Percentiles rank a stretch among this genome's conserved stretches.
phyloP scores from a whole-genome alignment of 2,329 filamentous ascomycete species.

The Fusarium sp. region DNA sequence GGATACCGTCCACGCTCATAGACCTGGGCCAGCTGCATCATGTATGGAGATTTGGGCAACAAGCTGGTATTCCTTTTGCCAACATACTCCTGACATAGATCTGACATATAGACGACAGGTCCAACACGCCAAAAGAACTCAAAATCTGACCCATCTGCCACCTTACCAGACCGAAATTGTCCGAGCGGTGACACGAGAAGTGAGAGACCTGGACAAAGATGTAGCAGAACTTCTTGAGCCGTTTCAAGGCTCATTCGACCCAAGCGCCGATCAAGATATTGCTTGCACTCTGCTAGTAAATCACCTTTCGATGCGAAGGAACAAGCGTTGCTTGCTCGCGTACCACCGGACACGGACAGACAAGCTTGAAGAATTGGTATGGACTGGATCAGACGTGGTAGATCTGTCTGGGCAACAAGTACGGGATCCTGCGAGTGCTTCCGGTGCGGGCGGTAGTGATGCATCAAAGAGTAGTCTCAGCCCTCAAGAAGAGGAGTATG shows the following conservation, averaged over 20 bases:
- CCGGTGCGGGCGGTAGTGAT: slow-evolving; percentile 47
- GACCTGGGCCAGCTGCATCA: slow-evolving; percentile 50
- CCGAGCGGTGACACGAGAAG: slow-evolving; percentile 87
- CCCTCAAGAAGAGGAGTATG: slow-evolving; percentile 96
- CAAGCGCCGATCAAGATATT: slow-evolving; percentile 80
- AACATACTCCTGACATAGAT: background rate
- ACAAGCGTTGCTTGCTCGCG: slow-evolving; percentile 93
- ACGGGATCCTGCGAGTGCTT: slow-evolving; percentile 51
- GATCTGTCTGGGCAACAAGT: slow-evolving; percentile 72
- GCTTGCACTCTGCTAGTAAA: slow-evolving; percentile 92
- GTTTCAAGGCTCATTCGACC: slow-evolving; percentile 87
- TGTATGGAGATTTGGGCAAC: slow-evolving; percentile 90
- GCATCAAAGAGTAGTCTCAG: slow-evolving; percentile 80
- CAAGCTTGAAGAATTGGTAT: slow-evolving; percentile 92
- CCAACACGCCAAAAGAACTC: slow-evolving; percentile 94
- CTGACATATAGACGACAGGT: slow-evolving; percentile 66
- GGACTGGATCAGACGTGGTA: slow-evolving; percentile 86
- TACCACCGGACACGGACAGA: slow-evolving; percentile 93
- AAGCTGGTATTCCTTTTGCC: slow-evolving; percentile 71
- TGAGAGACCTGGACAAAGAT: slow-evolving; percentile 91
- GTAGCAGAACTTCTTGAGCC: slow-evolving; percentile 81
- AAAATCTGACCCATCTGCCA: slow-evolving; percentile 85
- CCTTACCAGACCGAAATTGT: slow-evolving; percentile 94
- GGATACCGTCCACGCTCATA: background rate
- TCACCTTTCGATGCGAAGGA: slow-evolving; percentile 92